phyloP scores from a whole-genome alignment of 2,329 filamentous ascomycete species.

The Fusarium sp. region DNA sequence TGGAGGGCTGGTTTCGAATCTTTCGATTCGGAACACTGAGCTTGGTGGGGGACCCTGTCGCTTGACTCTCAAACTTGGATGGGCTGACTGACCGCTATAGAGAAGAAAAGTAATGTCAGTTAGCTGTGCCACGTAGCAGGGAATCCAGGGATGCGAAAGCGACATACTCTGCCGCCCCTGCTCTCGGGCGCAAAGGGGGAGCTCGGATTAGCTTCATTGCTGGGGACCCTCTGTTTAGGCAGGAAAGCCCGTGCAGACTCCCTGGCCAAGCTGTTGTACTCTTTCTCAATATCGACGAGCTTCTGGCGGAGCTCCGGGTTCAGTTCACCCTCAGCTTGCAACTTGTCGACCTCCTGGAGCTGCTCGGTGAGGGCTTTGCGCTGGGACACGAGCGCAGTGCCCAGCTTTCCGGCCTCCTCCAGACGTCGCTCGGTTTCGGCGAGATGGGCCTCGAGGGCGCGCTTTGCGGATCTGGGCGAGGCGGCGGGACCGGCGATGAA shows the following conservation, averaged over 20 bases:
- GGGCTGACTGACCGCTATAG: conserved; percentile 72
- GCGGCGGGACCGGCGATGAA: conserved; percentile 78
- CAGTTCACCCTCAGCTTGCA: conserved; percentile 78
- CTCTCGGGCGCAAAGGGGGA: conserved; percentile 63
- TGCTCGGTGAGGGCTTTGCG: conserved; percentile 82
- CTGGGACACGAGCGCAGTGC: conserved; percentile 86
- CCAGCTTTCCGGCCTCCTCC: conserved; percentile 88
- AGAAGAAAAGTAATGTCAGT: conserved; percentile 29
- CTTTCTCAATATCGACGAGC: conserved; percentile 86
- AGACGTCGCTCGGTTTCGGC: conserved; percentile 91
- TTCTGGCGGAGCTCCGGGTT: conserved; percentile 82
- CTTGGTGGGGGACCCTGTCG: conserved; percentile 87
- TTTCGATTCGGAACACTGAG: conserved; percentile 85
- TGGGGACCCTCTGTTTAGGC: conserved; percentile 80
- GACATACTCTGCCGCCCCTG: conserved; percentile 61
- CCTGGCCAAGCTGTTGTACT: conserved; percentile 91
- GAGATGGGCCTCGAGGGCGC: conserved; percentile 88
- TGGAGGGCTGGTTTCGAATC: conserved; percentile 86
- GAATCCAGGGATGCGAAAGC: background rate
- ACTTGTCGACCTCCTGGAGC: conserved; percentile 81
- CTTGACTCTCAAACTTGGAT: conserved; percentile 82
- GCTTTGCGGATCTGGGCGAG: conserved; percentile 86
- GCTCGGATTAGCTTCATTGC: conserved; percentile 64
- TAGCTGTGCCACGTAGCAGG: background rate
- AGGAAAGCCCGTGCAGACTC: conserved; percentile 90